Base-by-base conservation (phyloP, 352 stramenopile species). In the Pythium rhizo-oryzae region DNA sequence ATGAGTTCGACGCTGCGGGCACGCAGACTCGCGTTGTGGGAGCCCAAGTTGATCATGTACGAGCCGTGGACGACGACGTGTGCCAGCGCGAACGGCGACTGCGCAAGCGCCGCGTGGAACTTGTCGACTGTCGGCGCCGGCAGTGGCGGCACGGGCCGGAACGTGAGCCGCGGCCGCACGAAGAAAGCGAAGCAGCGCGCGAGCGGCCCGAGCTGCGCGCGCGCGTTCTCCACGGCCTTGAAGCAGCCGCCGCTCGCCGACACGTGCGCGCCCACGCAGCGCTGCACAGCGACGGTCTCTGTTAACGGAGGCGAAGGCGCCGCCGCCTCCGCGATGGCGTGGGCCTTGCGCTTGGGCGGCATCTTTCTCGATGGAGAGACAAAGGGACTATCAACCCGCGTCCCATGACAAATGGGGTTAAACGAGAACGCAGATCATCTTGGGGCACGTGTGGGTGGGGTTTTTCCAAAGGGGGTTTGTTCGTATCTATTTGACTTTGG, bases 61-160 rank as follows among this genome's bases (percentile, higher is more conserved):
- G 74, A 84, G 61, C 78, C 78, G 21, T 85, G 78, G 11, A 82
- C 74, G 15, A 72, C 73, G 1, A 84, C 50, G 11, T 85, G 54
- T 2, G 60, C 49, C 6, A 62, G 33, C 7, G 44, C 37, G 25
- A 76, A 72, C 39, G 71, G 70, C 18, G 52, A 61, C 3, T 69
- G 2, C 53, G 21, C 30, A 1, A 82, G 57, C 2, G 46, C 46
- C 39, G 33, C 15, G 8, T 62, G 67, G 65, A 83, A 83, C 19
- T 55, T 55, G 8, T 41, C 18, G 21, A 70, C 62, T 0, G 46
- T 49, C 0, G 53, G 30, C 8, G 39, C n/a, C 6, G 49, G 51
- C 18, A 82, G 47, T 3, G 72, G 69, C 35, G 69, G 44, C 23
- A 68, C 25, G 2, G 58, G 23, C 4, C 56, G 59, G 73, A 76